Percentiles rank a stretch among this genome's conserved stretches.
Evolutionary conservation across 371 early-diverging fungal species (phyloP).

Genomic region (Sporodiniella umbellata): DNA sequence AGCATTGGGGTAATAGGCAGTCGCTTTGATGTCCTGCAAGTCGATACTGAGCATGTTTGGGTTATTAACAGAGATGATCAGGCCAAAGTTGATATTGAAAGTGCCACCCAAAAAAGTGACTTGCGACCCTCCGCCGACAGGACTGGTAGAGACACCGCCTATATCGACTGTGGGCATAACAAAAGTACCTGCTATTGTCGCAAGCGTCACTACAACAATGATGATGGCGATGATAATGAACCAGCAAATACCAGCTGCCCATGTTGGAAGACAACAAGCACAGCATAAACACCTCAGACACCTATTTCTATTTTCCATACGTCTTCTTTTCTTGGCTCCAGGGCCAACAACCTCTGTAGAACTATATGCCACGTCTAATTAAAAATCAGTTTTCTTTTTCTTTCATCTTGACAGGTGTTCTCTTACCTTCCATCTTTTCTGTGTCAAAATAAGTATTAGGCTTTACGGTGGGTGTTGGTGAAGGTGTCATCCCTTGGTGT

Average conservation of each 20-base stretch:
- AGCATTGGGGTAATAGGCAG: slow-evolving; percentile 40
- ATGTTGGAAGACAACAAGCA: slow-evolving; percentile 41
- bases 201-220: slow-evolving; percentile 36
- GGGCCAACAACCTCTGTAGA: slow-evolving; percentile 1
- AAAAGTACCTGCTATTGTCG: slow-evolving; percentile 31
- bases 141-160: slow-evolving; percentile 22
- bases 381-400: background rate
- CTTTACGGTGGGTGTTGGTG: slow-evolving; percentile 23
- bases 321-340: slow-evolving; percentile 6
- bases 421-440: background rate
- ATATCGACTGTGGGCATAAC: slow-evolving; percentile 35
- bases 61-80: slow-evolving; percentile 35
- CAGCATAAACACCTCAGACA: slow-evolving; percentile 41
- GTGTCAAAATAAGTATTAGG: background rate
- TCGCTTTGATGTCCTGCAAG: slow-evolving; percentile 33
- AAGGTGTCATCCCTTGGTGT: slow-evolving; percentile 7
- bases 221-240: slow-evolving; percentile 37
- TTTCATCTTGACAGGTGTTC: too few relatives aligned
- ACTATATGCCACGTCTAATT: background rate
- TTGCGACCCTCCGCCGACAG: slow-evolving; percentile 22
- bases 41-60: slow-evolving; percentile 35
- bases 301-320: slow-evolving; percentile 29
- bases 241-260: slow-evolving; percentile 40
- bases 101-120: slow-evolving; percentile 19
- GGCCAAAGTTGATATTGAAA: slow-evolving; percentile 36